phyloP scores from a whole-genome alignment of 805 yeast species.

The Ogataea dorogensis region DNA sequence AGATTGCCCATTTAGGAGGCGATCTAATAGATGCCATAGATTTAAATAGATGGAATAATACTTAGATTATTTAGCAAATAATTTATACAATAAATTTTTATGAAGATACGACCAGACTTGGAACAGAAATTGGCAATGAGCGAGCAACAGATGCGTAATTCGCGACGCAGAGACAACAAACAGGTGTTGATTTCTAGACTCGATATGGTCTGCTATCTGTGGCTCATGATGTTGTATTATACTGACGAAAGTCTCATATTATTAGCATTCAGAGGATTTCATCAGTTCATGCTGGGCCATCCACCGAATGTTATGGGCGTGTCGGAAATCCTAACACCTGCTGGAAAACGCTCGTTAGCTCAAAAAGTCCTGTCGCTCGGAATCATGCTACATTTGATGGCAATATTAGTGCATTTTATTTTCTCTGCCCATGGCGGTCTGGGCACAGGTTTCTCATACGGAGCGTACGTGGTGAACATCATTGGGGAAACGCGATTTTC shows the following conservation, averaged over 20 bases:
- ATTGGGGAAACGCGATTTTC: slow-evolving; percentile 43
- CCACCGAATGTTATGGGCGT: slow-evolving; percentile 40
- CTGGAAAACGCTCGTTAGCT: slow-evolving; percentile 29
- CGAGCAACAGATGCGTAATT: slow-evolving; percentile 41
- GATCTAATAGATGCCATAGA: slow-evolving; percentile 47
- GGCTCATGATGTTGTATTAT: slow-evolving; percentile 39
- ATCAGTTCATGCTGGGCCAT: slow-evolving; percentile 39
- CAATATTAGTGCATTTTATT: slow-evolving; percentile 37
- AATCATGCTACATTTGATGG: slow-evolving; percentile 23
- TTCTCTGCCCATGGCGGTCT: slow-evolving; percentile 29
- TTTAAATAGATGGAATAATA: slow-evolving; percentile 13
- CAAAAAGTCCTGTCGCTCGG: slow-evolving; percentile 31
- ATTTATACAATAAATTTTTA: slow-evolving; percentile 2
- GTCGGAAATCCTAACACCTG: slow-evolving; percentile 19
- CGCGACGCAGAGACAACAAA: slow-evolving; percentile 41
- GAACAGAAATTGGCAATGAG: slow-evolving; percentile 39
- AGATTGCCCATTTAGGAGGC: slow-evolving; percentile 68
- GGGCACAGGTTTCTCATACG: slow-evolving; percentile 33
- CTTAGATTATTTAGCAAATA: slow-evolving; percentile 2
- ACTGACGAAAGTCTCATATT: slow-evolving; percentile 40
- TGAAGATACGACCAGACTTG: slow-evolving; percentile 14
- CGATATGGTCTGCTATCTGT: slow-evolving; percentile 36
- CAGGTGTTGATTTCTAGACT: slow-evolving; percentile 36
- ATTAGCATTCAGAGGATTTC: slow-evolving; percentile 33
- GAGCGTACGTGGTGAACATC: slow-evolving; percentile 41